These are phyloP conservation scores for Sinapis alba DNA, from an alignment of 441 rosid species.

Conservation along the genomic window DNA sequence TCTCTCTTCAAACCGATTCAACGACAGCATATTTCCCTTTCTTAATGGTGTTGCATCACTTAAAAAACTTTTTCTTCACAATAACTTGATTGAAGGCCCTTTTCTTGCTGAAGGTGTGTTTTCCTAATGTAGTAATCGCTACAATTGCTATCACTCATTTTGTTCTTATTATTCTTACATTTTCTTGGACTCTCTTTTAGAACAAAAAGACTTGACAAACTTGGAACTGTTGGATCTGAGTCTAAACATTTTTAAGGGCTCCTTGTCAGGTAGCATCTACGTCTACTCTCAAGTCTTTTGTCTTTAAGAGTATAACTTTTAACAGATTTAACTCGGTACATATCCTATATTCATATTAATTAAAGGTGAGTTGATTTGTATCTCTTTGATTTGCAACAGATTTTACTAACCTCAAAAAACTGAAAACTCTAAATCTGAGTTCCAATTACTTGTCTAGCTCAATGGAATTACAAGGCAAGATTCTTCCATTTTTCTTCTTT, in stretches of 20 bases:
- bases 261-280: not conserved
- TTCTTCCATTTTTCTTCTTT: not conserved
- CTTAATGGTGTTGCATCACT: constrained; percentile 27
- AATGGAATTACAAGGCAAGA: constrained; percentile 6
- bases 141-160: not conserved
- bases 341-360: not conserved
- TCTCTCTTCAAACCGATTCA: not conserved
- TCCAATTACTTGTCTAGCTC: not conserved
- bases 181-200: constrained; percentile 11
- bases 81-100: not conserved
- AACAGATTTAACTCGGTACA: not conserved
- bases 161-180: not conserved
- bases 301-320: not conserved
- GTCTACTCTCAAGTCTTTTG: not conserved
- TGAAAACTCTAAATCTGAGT: constrained; percentile 2
- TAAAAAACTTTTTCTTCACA: constrained; percentile 2
- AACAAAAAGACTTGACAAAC: constrained; percentile 2
- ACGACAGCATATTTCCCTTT: constrained; percentile 16
- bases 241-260: not conserved
- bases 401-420: not conserved
- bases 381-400: constrained; percentile 1
- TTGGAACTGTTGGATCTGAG: constrained; percentile 13
- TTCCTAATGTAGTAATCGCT: not conserved
- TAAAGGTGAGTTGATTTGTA: not conserved
- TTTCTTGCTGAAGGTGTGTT: constrained; percentile 7